These are phyloP conservation scores for Volvox carteri DNA, from an alignment of 163 green algal genomes.

Conservation along the genomic window DNA sequence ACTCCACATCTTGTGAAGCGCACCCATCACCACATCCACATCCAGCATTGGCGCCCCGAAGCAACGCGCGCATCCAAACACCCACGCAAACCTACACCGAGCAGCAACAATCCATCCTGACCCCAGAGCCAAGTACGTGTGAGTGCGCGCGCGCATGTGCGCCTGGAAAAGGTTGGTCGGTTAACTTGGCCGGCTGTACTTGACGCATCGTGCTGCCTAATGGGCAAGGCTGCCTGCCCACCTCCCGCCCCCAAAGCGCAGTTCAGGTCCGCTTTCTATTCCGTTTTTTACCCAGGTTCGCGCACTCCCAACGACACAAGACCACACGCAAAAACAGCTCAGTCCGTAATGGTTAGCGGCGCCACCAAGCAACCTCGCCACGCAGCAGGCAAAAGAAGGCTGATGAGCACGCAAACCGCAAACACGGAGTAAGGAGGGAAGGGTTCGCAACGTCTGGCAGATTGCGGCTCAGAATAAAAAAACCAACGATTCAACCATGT, in stretches of 20 bases:
- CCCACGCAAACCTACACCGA: neutral
- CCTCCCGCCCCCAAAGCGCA: neutral
- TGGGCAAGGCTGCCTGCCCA: neutral
- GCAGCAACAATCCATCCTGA: slow-evolving; percentile 4
- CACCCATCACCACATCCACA: slow-evolving; percentile 1
- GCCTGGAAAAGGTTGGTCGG: neutral
- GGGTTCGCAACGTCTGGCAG: neutral
- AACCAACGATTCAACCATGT: too few species aligned
- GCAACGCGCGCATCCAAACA: neutral
- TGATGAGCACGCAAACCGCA: neutral
- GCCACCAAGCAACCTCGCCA: neutral
- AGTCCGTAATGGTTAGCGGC: neutral
- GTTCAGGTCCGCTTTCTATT: neutral
- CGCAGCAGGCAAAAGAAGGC: neutral
- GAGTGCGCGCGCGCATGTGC: neutral
- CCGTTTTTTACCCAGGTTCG: neutral
- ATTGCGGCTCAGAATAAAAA: too few species aligned
- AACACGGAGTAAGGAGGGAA: neutral
- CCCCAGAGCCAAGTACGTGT: neutral
- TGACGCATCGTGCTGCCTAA: neutral
- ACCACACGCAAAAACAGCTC: too few species aligned
- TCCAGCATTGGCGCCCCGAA: neutral
- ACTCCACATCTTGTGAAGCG: neutral
- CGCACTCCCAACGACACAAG: neutral
- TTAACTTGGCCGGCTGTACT: neutral